Base-by-base conservation (phyloP, 495 filamentous ascomycete genomes). In the Podospora comata region DNA sequence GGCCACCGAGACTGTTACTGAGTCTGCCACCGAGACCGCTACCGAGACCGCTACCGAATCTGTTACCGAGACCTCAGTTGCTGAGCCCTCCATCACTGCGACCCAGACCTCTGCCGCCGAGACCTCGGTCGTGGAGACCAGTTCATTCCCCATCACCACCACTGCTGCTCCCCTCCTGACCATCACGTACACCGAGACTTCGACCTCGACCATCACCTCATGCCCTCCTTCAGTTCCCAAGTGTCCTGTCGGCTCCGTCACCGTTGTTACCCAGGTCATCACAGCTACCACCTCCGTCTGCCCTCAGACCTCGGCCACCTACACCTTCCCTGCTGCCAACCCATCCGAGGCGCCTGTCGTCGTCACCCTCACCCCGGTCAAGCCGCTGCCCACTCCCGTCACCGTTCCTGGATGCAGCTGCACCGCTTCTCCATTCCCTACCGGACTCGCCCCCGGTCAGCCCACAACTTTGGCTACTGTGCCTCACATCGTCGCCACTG, bases 181-280 rank as follows among this genome's bases (percentile, higher is more conserved):
- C n/a, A 62, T 65, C 65, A 74, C 71, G n/a, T 77, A 82, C 80
- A 83, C 81, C 76, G 74, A 76, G 72, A 83, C 81, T 68, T 74
- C 81, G 60, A 81, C 82, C 61, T 81, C 83, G 68, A 87, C 86
- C 79, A 79, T 89, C 80, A 87, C 83, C 75, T 87, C 84, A 20
- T 89, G 87, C 80, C 79, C 77, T 72, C 79, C 86, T 55, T 80
- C 77, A 56, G 85, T 88, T 66, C 85, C 84, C 70, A 74, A 85
- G 83, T 86, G 85, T 81, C 84, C 83, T 23, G 68, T 48, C 73
- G 76, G 39, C 61, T 62, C 62, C 69, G 74, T 58, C 26, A 74
- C 73, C 27, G 71, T 77, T 56, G 75, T 74, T 19, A 77, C 73
- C 30, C 63, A 75, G 18, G 57, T 77, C 27, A 67, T 71, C 70